Evolutionary conservation across 1,284 basidiomycete genomes (phyloP).

Genomic region (Pulveroboletus sp.): DNA sequence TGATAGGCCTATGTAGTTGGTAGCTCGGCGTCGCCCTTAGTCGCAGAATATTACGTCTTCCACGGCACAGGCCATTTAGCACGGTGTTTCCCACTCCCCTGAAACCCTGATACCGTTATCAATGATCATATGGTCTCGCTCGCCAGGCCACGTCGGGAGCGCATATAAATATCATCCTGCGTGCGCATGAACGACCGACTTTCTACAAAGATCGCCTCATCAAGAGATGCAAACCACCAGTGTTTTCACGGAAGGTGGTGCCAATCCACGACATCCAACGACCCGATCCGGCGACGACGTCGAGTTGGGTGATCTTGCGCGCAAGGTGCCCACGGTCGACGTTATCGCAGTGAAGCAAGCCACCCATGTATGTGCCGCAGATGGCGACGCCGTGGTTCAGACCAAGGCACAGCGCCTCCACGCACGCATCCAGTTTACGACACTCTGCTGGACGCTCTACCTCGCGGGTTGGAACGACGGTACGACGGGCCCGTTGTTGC

Average conservation of each 20-base stretch:
- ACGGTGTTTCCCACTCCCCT: neutral
- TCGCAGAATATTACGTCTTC: too few species aligned
- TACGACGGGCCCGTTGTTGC: conserved; percentile 35
- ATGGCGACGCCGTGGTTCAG: neutral
- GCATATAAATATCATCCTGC: conserved; percentile 14
- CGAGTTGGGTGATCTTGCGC: conserved; percentile 16
- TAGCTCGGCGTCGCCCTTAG: too few species aligned
- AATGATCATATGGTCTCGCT: neutral
- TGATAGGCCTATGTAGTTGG: too few species aligned
- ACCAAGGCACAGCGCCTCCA: conserved; percentile 25
- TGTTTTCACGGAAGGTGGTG: neutral
- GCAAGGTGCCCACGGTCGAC: neutral
- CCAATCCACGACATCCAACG: conserved; percentile 12
- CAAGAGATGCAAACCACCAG: conserved; percentile 17
- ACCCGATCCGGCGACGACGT: conserved; percentile 3
- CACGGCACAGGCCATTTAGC: too few species aligned
- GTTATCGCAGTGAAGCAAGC: neutral
- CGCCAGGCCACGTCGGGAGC: too few species aligned
- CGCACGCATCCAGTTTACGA: conserved; percentile 29
- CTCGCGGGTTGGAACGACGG: conserved; percentile 38
- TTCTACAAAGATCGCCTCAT: neutral
- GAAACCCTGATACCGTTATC: neutral
- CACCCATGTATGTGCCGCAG: neutral
- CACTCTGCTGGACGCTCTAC: conserved; percentile 36
- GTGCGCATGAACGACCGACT: neutral